Evolutionary conservation across 495 filamentous ascomycete species (phyloP), one percentile per base, ranked within the genome.

Genomic region (Daldinia decipiens): DNA sequence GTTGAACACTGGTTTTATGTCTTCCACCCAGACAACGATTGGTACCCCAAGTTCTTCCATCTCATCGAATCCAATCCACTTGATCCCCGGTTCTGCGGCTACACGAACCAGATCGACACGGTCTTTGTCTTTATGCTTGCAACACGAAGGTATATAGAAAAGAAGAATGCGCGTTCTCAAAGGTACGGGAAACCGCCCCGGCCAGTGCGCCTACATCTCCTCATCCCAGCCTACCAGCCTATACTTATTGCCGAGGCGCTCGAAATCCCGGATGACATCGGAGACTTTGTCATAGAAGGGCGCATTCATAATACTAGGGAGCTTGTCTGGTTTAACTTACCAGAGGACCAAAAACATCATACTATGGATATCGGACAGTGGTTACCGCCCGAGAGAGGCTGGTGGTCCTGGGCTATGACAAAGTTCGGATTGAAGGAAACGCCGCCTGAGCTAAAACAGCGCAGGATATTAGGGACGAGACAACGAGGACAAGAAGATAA

Each of bases 31-130:
- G 54, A 57, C 21, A 57, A 38, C 12, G 54, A 57, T 24, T 57
- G 54, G 54, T 57, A 57, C 12, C 54, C 54, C 6, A 38, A 38
- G 54, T 57, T 57, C 54, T 57, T 38, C 34, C 54, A 57, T 21
- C 31, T 57, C 26, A 34, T 57, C 8, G 54, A 57, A 8, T 26
- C 31, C 32, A 38, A 40, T 17, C 54, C 54, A 11, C 31, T 57
- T 8, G 54, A 38, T 19, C 54, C 54, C 31, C 31, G 34, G 17
- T 57, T 57, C 34, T 57, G 54, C 34, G 54, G 54, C 29, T 57
- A 57, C 54, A 57, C 54, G 32, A 57, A 57, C 17, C 54, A 57
- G 31, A 57, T 57, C 19, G 54, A 57, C 31, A 57, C 54, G 5
- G 54, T 34, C 31, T 57, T 57, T 19, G 54, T 57, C 34, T 57